Percentiles rank a stretch among this genome's conserved stretches.
phyloP scores from a whole-genome alignment of 2,329 filamentous ascomycete species.

The Diaporthe ampelina region DNA sequence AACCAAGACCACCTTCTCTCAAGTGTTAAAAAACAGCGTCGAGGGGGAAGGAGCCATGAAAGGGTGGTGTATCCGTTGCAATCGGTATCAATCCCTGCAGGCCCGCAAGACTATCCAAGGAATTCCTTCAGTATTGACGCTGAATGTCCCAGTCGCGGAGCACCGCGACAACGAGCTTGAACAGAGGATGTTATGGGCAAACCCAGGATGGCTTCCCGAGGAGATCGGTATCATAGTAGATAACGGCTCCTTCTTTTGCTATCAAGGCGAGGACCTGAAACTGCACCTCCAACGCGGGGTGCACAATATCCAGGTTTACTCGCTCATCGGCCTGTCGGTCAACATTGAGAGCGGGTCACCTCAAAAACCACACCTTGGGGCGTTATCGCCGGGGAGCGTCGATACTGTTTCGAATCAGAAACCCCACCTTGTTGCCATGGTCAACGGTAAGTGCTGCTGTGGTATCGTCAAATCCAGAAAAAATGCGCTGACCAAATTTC shows the following conservation, averaged over 20 bases:
- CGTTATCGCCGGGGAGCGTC: slow-evolving; percentile 84
- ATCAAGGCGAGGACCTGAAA: slow-evolving; percentile 90
- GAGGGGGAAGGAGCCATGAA: slow-evolving; percentile 90
- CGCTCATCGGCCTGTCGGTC: slow-evolving; percentile 88
- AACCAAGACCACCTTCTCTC: slow-evolving; percentile 80
- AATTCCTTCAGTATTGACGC: slow-evolving; percentile 86
- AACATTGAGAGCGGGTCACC: slow-evolving; percentile 90
- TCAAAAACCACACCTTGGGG: slow-evolving; percentile 91
- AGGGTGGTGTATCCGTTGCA: slow-evolving; percentile 94
- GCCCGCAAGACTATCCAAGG: slow-evolving; percentile 87
- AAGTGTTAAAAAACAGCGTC: slow-evolving; percentile 91
- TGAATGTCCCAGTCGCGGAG: slow-evolving; percentile 81
- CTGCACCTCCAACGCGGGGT: slow-evolving; percentile 83
- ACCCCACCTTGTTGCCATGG: slow-evolving; percentile 89
- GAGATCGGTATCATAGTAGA: slow-evolving; percentile 95
- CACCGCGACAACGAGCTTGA: slow-evolving; percentile 65
- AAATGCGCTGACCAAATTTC: not conserved
- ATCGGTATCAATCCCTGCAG: slow-evolving; percentile 88
- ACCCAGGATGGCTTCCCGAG: slow-evolving; percentile 90
- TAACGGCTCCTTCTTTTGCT: slow-evolving; percentile 93
- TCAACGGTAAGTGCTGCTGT: slow-evolving; percentile 76
- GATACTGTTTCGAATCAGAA: slow-evolving; percentile 88
- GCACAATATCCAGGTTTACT: slow-evolving; percentile 89
- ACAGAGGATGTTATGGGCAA: slow-evolving; percentile 86
- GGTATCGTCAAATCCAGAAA: not conserved